These are phyloP conservation scores for Colletotrichum echinochloae DNA, from an alignment of 2,329 filamentous ascomycete species.

Conservation along the genomic window DNA sequence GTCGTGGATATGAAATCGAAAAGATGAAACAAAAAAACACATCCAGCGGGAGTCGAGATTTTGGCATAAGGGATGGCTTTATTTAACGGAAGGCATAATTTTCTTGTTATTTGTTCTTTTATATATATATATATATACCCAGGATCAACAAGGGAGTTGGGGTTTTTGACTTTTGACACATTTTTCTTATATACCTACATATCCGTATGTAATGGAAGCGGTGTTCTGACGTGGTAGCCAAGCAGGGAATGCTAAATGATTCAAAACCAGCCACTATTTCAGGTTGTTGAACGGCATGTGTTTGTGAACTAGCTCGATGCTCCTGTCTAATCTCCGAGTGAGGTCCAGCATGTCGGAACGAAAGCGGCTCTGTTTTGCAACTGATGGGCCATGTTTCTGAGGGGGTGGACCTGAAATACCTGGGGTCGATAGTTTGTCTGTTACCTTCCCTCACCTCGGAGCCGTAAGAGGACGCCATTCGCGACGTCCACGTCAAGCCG, in stretches of 20 bases:
- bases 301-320: background rate
- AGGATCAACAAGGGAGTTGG: slow-evolving; percentile 35
- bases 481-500: too few species aligned
- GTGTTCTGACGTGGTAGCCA: background rate
- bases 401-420: background rate
- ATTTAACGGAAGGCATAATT: background rate
- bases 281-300: background rate
- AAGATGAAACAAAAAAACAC: background rate
- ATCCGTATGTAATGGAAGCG: background rate
- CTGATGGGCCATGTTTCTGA: background rate
- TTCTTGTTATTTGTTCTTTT: slow-evolving; percentile 4
- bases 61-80: background rate
- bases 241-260: background rate
- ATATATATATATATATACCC: too few species aligned
- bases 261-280: background rate
- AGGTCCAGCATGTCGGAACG: background rate
- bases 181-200: background rate
- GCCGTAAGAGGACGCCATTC: too few species aligned
- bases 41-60: slow-evolving; percentile 5
- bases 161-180: background rate
- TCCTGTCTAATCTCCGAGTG: background rate
- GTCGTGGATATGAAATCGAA: slow-evolving; percentile 32
- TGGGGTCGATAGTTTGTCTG: background rate
- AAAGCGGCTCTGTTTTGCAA: background rate
- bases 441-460: too few species aligned